These are phyloP conservation scores for Hypoxylon sp. DNA, from an alignment of 2,329 filamentous ascomycete genomes.

Conservation along the genomic window DNA sequence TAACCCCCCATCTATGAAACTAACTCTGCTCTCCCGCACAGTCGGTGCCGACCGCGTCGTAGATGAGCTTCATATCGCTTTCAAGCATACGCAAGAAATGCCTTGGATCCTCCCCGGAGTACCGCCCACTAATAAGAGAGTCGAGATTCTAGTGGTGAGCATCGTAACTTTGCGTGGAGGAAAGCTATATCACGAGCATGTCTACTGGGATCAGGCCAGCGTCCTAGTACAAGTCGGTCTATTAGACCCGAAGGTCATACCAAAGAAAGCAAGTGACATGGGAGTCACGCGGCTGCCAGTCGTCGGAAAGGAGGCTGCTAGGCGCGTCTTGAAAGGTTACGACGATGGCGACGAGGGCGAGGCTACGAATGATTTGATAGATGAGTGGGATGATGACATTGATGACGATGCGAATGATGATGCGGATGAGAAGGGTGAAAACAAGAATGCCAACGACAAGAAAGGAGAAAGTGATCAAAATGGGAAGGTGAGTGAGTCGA, in stretches of 20 bases:
- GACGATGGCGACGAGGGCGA: slow-evolving; percentile 57
- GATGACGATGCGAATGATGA: slow-evolving; percentile 43
- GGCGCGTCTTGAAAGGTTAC: slow-evolving; percentile 53
- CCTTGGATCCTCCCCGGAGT: slow-evolving; percentile 73
- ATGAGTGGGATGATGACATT: slow-evolving; percentile 53
- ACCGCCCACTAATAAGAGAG: slow-evolving; percentile 64
- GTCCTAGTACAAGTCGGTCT: slow-evolving; percentile 72
- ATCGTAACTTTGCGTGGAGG: slow-evolving; percentile 75
- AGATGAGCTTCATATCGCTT: slow-evolving; percentile 70
- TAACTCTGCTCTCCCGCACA: slow-evolving; percentile 74
- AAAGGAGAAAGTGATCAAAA: background rate
- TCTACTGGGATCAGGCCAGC: slow-evolving; percentile 76
- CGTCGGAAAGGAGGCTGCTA: slow-evolving; percentile 56
- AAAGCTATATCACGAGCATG: slow-evolving; percentile 74
- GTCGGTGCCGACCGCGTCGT: slow-evolving; percentile 74
- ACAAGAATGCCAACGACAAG: slow-evolving; percentile 5
- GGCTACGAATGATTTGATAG: slow-evolving; percentile 58
- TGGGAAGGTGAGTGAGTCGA: background rate
- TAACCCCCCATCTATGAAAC: slow-evolving; percentile 69
- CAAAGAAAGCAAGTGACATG: slow-evolving; percentile 51
- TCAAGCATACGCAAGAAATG: slow-evolving; percentile 68
- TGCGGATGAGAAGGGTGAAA: slow-evolving; percentile 14
- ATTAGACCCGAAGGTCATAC: slow-evolving; percentile 58
- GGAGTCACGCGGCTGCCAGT: slow-evolving; percentile 57
- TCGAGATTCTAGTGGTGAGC: slow-evolving; percentile 71